Evolutionary conservation across 2,329 filamentous ascomycete genomes (phyloP).

Genomic region (Ceratocystis papillata): DNA sequence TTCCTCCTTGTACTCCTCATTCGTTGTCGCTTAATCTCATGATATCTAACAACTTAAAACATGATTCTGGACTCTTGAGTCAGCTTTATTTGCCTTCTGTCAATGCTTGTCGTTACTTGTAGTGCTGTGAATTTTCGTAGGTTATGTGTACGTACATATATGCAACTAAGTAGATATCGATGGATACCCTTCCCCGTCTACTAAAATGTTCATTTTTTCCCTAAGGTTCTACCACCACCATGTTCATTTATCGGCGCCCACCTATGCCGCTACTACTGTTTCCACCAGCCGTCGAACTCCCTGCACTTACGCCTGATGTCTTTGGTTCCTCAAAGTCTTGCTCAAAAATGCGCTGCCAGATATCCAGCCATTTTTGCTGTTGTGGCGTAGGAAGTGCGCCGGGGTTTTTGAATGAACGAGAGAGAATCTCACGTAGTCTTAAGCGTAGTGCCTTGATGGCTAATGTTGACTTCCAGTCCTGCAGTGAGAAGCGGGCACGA

Average conservation of each 20-base stretch:
- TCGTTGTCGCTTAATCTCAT: slow-evolving; percentile 2
- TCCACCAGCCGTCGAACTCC: neutral
- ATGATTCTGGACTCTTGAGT: neutral
- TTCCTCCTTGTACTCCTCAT: neutral
- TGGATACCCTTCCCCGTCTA: neutral
- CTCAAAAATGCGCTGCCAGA: slow-evolving; percentile 59
- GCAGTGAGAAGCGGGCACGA: slow-evolving; percentile 67
- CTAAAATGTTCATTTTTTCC: neutral
- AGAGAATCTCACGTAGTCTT: slow-evolving; percentile 64
- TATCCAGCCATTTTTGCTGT: slow-evolving; percentile 62
- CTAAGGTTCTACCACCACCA: too few relatives aligned
- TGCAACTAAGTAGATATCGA: neutral
- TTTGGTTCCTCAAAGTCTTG: slow-evolving; percentile 23
- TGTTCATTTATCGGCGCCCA: neutral
- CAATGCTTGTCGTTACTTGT: neutral
- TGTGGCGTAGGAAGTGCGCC: slow-evolving; percentile 52
- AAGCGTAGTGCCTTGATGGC: slow-evolving; percentile 72
- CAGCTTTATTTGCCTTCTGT: neutral
- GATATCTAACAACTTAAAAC: neutral
- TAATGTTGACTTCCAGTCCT: slow-evolving; percentile 83
- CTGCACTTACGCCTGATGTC: neutral
- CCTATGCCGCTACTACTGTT: neutral
- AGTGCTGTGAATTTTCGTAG: neutral
- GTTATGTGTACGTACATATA: neutral
- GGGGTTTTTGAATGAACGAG: slow-evolving; percentile 56